Evolutionary conservation across 306 rosid species (phyloP), one percentile per base, ranked within the genome.

Genomic region (Morella rubra): DNA sequence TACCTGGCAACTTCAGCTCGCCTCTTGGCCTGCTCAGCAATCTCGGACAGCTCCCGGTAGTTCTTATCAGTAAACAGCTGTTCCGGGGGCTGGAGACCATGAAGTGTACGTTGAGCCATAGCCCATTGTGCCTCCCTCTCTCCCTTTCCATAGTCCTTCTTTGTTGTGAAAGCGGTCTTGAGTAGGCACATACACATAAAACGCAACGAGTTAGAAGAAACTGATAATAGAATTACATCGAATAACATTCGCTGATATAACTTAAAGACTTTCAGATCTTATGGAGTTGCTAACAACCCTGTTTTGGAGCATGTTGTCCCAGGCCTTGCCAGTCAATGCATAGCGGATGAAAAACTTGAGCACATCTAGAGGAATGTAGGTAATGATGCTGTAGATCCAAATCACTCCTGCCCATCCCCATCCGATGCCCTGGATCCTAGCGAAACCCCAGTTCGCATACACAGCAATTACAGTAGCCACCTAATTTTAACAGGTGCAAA

Each of bases 81-180:
- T 18, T 73, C 88, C 0, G 83, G 80, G 24, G 79, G 77, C 7
- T 84, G 76, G 32, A 93, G 97, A 56, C 98, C 98, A 44, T 84
- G 85, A 18, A 85, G 49, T n/a, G 97, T 81, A 54, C 98, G 92
- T 50, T 93, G 96, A 16, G 90, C 91, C 73, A 61, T 3, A 1
- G 91, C 98, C 98, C 97, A 89, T 61, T 91, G 93, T 19, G 97
- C 97, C 72, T 93, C 98, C 69, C 95, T 89, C 52, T 88, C 96
- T 10, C 87, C 93, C 69, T 56, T 93, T 51, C 98, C 98, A 3
- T 89, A 89, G 37, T 93, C 92, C 53, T 83, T 88, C 81, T 91
- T 93, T 37, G 97, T 81, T 15, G 98, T 84, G 86, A 93, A 91
- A 3, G 98, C 97, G 27, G 81, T 87, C 98, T 93, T 16, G 41